phyloP scores from a whole-genome alignment of 2,329 filamentous ascomycete species.

The Eutypa lata region DNA sequence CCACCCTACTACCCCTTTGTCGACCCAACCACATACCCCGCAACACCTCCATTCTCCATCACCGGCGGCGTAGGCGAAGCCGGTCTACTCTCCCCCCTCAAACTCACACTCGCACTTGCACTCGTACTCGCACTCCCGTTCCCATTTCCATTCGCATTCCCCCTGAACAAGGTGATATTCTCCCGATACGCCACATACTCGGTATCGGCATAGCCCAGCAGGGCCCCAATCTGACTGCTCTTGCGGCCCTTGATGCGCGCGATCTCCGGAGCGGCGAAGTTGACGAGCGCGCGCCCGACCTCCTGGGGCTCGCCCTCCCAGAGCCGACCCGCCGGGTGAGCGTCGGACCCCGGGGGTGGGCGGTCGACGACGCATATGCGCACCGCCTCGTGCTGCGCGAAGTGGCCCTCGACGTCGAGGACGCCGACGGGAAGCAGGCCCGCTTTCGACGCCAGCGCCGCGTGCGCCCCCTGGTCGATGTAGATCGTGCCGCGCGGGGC shows the following conservation, averaged over 20 bases:
- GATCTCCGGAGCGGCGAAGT: slow-evolving; percentile 88
- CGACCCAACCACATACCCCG: slow-evolving; percentile 16
- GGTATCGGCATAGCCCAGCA: slow-evolving; percentile 89
- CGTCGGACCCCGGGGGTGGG: slow-evolving; percentile 32
- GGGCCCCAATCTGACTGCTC: slow-evolving; percentile 73
- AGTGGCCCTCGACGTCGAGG: slow-evolving; percentile 81
- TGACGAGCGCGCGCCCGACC: slow-evolving; percentile 85
- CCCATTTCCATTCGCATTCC: slow-evolving; percentile 6
- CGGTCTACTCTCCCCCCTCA: slow-evolving; percentile 44
- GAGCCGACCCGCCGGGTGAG: too few relatives aligned
- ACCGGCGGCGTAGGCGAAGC: slow-evolving; percentile 40
- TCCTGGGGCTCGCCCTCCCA: slow-evolving; percentile 59
- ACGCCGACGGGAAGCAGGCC: slow-evolving; percentile 89
- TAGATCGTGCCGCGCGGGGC: slow-evolving; percentile 87
- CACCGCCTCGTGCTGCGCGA: slow-evolving; percentile 90
- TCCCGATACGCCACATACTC: slow-evolving; percentile 90
- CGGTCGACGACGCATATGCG: slow-evolving; percentile 76
- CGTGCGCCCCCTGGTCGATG: slow-evolving; percentile 86
- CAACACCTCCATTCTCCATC: slow-evolving; percentile 8
- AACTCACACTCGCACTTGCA: too few relatives aligned
- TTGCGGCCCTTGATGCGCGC: slow-evolving; percentile 77
- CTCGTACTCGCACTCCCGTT: too few relatives aligned
- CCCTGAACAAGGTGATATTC: slow-evolving; percentile 73
- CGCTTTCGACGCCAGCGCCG: slow-evolving; percentile 77
- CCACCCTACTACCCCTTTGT: too few relatives aligned